These are phyloP conservation scores for Brachypodium distachyon DNA, from an alignment of 202 grass and related monocot genomes.

Conservation along the genomic window DNA sequence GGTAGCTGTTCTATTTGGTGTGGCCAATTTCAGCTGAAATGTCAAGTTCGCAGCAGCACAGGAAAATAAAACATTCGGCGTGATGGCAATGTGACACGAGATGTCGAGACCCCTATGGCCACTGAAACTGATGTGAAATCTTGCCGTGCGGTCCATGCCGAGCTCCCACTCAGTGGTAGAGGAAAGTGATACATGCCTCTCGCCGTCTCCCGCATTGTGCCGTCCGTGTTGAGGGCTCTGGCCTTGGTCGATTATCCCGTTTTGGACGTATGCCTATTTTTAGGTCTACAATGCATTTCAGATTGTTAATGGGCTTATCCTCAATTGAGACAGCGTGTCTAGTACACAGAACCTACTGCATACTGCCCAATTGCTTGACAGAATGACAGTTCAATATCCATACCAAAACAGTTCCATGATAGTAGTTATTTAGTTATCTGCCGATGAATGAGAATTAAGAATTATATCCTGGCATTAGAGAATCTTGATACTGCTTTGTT, in stretches of 20 bases:
- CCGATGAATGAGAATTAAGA: neutral
- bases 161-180: neutral
- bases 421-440: neutral
- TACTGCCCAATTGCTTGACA: neutral
- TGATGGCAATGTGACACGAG: neutral
- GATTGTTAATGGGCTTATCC: neutral
- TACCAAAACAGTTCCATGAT: neutral
- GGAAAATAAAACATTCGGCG: neutral
- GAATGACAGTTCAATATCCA: too few species aligned
- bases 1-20: neutral
- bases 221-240: neutral
- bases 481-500: neutral
- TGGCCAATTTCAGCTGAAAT: neutral
- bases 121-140: neutral
- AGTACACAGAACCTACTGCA: neutral
- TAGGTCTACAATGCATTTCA: neutral
- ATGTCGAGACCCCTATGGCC: neutral
- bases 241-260: neutral
- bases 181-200: neutral
- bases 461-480: neutral
- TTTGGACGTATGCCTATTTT: neutral
- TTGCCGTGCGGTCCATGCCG: neutral
- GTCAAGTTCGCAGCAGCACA: neutral
- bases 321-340: neutral
- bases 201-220: neutral